Evolutionary conservation across 2,329 filamentous ascomycete species (phyloP).

Genomic region (Zalaria sp.): DNA sequence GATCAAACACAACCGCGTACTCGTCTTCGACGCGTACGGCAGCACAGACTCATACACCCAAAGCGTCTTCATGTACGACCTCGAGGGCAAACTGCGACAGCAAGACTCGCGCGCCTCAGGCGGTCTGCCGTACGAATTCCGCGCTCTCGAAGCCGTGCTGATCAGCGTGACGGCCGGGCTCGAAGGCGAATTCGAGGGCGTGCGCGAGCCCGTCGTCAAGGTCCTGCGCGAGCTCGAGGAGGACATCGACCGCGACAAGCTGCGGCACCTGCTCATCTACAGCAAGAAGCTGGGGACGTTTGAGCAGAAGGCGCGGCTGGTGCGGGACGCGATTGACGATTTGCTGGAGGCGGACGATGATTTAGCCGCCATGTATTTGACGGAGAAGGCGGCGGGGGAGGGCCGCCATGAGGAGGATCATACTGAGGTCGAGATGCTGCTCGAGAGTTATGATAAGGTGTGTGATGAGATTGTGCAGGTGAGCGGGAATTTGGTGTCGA

Average conservation of each 20-base stretch:
- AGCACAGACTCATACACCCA: conserved; percentile 90
- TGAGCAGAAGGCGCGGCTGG: conserved; percentile 89
- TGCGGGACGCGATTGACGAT: conserved; percentile 89
- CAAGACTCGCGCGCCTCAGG: conserved; percentile 40
- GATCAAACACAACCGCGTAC: conserved; percentile 85
- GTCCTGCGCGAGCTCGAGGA: conserved; percentile 86
- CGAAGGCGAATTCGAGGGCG: conserved; percentile 87
- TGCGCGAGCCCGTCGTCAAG: conserved; percentile 80
- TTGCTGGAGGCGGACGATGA: conserved; percentile 94
- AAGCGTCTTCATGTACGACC: conserved; percentile 93
- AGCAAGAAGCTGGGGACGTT: conserved; percentile 94
- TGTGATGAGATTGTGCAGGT: conserved; percentile 97
- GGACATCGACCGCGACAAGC: conserved; percentile 89
- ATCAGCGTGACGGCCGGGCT: conserved; percentile 86
- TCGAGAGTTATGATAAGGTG: conserved; percentile 96
- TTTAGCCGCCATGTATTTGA: conserved; percentile 85
- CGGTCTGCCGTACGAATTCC: conserved; percentile 82
- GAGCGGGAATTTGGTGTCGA: conserved; percentile 80
- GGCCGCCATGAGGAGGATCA: conserved; percentile 70
- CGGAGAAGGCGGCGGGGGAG: conserved; percentile 67
- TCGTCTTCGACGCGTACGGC: conserved; percentile 93
- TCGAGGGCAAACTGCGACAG: conserved; percentile 83
- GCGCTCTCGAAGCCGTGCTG: conserved; percentile 85
- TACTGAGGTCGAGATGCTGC: conserved; percentile 89
- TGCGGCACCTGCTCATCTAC: conserved; percentile 79